Base-by-base conservation (phyloP, 2,329 filamentous ascomycete species). In the Epichloe elymi region DNA sequence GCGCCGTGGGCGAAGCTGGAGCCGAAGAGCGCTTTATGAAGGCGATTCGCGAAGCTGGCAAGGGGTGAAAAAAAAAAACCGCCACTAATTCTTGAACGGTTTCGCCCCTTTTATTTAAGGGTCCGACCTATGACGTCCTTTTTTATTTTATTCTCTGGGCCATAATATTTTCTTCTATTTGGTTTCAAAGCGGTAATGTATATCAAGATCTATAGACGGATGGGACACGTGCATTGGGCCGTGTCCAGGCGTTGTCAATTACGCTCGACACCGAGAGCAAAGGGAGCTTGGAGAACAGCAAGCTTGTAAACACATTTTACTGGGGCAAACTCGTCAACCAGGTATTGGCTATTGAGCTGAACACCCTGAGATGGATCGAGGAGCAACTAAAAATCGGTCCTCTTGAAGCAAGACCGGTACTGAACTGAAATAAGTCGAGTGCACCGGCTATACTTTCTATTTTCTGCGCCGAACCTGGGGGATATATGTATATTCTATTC, bases 11-110 rank as follows among this genome's bases (percentile, higher is more conserved):
- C 10, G 67, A 68, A 52, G 56, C 66, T 6, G 73, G 73, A 8
- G 70, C 73, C n/a, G 74, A 76, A 55, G 73, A 76, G 53, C 65
- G 67, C 36, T 67, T 67, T 47, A 67, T 67, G 60, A 58, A 60
- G 12, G 60, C 61, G 23, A 61, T 67, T 44, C 65, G 65, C 23
- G 65, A 65, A 45, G 64, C 64, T 19, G 64, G 64, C 55, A 67
- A 65, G 52, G 59, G 59, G 35, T 67, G 52, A 58, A 36, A 6
- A 19, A 8, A 19, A 23, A 20, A 26, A 26, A 23, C 19, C n/a
- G 35, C 35, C 20, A 39, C 36, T 2, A 2, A n/a, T 49, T 30
- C 5, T 26, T 30, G 7, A 39, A 8, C 17, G 38, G 38, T 20
- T 35, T 37, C 46, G 12, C 35, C 3, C 20, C 10, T 23, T 38